Conservation (phyloP, 306 rosid species). For the Myrica gale region DNA sequence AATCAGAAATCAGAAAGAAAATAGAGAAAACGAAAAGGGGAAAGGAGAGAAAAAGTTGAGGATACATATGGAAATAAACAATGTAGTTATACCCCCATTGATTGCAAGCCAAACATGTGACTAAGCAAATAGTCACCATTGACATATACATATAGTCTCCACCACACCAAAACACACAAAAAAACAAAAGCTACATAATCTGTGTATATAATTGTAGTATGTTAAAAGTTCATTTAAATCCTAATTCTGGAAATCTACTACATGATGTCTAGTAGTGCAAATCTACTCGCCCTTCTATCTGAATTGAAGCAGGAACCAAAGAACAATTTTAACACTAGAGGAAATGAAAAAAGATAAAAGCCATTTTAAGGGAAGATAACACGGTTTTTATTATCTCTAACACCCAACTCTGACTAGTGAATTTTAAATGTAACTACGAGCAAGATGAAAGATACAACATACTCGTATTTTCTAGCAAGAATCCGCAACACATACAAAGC, state of each 20-base stretch:
- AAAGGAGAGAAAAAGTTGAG: background rate
- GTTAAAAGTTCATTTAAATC: background rate
- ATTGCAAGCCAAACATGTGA: background rate
- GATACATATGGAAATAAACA: background rate
- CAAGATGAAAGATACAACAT: constrained; percentile 32
- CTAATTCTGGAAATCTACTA: background rate
- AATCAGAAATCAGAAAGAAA: background rate
- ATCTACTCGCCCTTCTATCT: background rate
- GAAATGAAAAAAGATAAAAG: background rate
- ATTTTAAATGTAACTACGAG: background rate
- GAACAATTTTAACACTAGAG: background rate
- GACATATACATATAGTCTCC: background rate
- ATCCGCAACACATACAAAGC: constrained; percentile 90
- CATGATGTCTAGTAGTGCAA: background rate
- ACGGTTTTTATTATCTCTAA: background rate
- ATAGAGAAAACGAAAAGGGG: background rate
- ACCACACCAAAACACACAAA: background rate
- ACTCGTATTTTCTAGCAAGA: constrained; percentile 97
- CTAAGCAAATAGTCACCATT: background rate
- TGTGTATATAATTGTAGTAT: background rate
- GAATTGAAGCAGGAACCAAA: background rate
- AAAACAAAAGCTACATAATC: background rate
- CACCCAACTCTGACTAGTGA: background rate
- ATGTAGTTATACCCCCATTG: background rate
- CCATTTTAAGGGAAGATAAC: background rate